A percentile compares a stretch with the other conserved stretches of the same genome.
Conservation (phyloP, 192 early-diverging fungal species). For the Podila epicladia region DNA sequence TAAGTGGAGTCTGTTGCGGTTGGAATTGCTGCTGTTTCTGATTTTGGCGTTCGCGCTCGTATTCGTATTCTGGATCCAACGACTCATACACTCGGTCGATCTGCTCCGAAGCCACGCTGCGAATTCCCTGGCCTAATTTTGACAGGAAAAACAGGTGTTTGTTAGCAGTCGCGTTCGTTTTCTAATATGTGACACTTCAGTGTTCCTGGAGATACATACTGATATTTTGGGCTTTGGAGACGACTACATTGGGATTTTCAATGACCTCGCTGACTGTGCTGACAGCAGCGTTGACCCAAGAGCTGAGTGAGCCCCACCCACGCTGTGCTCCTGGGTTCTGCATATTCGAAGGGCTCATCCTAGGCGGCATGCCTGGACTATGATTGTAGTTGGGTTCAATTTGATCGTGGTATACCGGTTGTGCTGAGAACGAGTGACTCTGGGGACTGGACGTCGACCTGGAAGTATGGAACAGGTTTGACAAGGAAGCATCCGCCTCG, state of each 20-base stretch:
- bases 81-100: conserved; percentile 50
- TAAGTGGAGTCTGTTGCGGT: neutral
- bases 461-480: neutral
- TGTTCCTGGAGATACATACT: conserved; percentile 1
- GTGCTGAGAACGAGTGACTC: neutral
- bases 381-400: no score
- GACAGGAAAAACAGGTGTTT: neutral
- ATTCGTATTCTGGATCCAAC: conserved; percentile 42
- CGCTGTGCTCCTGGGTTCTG: neutral
- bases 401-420: neutral
- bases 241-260: conserved; percentile 43
- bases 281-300: conserved; percentile 45
- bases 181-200: no score
- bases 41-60: conserved; percentile 27
- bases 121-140: conserved; percentile 32
- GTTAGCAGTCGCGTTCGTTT: neutral
- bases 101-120: conserved; percentile 38
- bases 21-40: neutral
- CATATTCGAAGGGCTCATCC: neutral
- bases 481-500: neutral
- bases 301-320: conserved; percentile 43
- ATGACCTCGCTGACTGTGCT: conserved; percentile 47
- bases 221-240: conserved; percentile 36
- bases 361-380: no score
- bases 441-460: neutral